These are phyloP conservation scores for Dendrocalamus latiflorus DNA, from an alignment of 202 grass and related monocot species.

Conservation along the genomic window DNA sequence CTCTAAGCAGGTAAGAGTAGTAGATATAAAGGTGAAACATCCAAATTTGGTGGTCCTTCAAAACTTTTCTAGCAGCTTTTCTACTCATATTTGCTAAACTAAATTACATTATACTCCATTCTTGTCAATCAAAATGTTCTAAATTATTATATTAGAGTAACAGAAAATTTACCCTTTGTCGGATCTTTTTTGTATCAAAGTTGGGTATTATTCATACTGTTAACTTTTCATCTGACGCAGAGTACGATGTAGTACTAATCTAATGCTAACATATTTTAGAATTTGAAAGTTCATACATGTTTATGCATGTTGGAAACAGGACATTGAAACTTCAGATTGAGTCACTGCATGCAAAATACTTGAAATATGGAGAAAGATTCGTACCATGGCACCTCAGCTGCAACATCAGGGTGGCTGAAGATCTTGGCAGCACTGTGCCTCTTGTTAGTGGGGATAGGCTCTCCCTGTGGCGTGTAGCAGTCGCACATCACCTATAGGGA, in stretches of 20 bases:
- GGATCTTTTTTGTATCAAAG: no score
- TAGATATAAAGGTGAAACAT: slow-evolving; percentile 4
- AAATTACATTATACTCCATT: background rate
- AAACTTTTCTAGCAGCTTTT: background rate
- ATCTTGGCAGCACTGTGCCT: slow-evolving; percentile 72
- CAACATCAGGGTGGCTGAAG: slow-evolving; percentile 66
- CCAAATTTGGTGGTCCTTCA: background rate
- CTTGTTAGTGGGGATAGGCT: slow-evolving; percentile 81
- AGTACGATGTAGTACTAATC: background rate
- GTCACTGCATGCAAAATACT: background rate
- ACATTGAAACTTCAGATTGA: background rate
- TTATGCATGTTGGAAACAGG: background rate
- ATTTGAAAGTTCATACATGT: background rate
- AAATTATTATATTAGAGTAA: background rate
- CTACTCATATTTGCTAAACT: background rate
- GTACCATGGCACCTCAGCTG: slow-evolving; percentile 73
- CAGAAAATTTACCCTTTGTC: background rate
- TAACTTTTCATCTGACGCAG: background rate
- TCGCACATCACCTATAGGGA: slow-evolving; percentile 83
- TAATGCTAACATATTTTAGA: background rate
- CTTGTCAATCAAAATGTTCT: background rate
- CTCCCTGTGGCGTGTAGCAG: slow-evolving; percentile 87
- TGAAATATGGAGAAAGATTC: background rate
- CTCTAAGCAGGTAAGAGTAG: background rate
- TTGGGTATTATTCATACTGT: background rate